Conservation (phyloP, 139 green algal species). For the Eudorina sp. region DNA sequence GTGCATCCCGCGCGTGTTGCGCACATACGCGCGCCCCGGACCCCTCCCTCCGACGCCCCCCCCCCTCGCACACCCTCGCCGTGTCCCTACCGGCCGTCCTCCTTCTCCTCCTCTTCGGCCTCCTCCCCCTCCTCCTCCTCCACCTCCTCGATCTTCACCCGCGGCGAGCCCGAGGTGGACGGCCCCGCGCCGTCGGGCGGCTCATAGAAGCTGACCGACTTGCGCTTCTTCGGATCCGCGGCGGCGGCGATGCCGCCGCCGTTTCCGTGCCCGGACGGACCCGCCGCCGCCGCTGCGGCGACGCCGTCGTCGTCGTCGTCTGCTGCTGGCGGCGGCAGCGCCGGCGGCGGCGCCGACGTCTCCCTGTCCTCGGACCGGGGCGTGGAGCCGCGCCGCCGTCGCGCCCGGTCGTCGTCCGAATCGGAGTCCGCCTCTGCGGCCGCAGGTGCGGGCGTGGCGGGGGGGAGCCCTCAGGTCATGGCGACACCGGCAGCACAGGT, state of each 20-base stretch:
- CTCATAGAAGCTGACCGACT: conserved; percentile 34
- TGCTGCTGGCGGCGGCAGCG: neutral
- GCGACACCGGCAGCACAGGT: no score
- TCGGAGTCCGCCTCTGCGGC: conserved; percentile 8
- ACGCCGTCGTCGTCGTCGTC: neutral
- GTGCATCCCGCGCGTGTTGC: no score
- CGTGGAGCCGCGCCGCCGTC: neutral
- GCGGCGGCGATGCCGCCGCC: no score
- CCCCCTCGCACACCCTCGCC: neutral
- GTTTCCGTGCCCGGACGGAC: neutral
- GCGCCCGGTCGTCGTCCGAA: conserved; percentile 8
- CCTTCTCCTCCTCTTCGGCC: neutral
- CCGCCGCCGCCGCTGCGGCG: neutral
- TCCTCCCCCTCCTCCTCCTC: conserved; percentile 27
- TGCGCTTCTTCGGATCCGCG: no score
- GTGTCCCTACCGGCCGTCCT: neutral
- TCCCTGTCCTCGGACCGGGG: neutral
- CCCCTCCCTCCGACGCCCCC: neutral
- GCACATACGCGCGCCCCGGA: no score
- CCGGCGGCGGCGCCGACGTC: neutral
- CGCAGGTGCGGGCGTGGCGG: no score
- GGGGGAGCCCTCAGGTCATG: no score
- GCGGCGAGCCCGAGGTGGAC: neutral
- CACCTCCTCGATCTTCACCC: neutral
- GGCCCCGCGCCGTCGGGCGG: neutral